Base-by-base conservation (phyloP, 2,329 filamentous ascomycete genomes). In the Colletotrichum agaves region DNA sequence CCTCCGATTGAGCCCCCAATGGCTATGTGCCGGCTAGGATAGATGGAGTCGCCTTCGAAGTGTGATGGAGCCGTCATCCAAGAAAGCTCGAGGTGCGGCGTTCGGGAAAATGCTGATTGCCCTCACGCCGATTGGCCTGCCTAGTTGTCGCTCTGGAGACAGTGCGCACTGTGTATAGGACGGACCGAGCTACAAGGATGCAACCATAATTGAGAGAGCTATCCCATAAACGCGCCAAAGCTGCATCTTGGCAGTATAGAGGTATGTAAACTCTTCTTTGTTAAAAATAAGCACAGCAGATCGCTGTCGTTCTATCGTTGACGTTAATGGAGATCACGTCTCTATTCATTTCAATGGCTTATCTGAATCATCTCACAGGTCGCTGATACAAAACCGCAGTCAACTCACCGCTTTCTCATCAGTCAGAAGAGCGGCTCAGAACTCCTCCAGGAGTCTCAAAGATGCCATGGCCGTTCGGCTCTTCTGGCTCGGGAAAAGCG, bases 391-490 rank as follows among this genome's bases (percentile, higher is more conserved):
- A 39, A 58, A 41, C 37, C 39, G 15, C 31, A 67, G 60, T 50
- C 27, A 46, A 21, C 44, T 19, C 23, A 21, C 15, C 39, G 27
- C 44, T 43, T 4, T 31, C 17, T 17, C 7, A 35, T n/a, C 37
- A n/a, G 39, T 58, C 52, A 43, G 37, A 57, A 44, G 60, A 39
- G 27, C 52, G 44, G 60, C 37, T 31, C 37, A 37, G 43, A 46
- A 58, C 64, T 67, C 52, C 63, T 39, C 27, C 2, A 44, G 60
- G 64, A 58, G 64, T 63, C 44, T 15, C 39, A 50, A 69, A 70
- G 67, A 78, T 75, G 75, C 72, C 72, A 75, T 77, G 76, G 76
- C 75, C 73, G 35, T 75, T 74, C 66, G 69, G 69, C 60, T 72
- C 72, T 53, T 71, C 27, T 27, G 27, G 27, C 27, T 27, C 62